A percentile compares a stretch with the other conserved stretches of the same genome.
Conservation (phyloP, 2,329 filamentous ascomycete genomes). For the Pseudogymnoascus sp. region DNA sequence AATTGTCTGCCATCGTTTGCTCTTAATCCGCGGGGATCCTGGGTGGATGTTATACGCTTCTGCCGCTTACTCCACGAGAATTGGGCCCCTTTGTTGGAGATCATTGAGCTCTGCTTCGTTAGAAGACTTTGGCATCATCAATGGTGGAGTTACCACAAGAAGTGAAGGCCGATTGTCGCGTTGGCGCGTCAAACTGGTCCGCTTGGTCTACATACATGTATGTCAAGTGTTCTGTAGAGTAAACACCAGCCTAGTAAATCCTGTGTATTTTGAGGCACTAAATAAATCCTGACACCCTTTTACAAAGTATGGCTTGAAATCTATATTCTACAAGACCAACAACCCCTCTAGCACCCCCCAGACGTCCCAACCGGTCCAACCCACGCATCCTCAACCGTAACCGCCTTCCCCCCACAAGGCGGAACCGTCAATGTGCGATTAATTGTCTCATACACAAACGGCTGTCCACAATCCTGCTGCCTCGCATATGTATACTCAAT, state of each 20-base stretch:
- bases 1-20: too few relatives aligned
- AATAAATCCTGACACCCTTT: not conserved
- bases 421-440: constrained; percentile 36
- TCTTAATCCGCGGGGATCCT: too few relatives aligned
- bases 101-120: too few relatives aligned
- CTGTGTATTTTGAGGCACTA: not conserved
- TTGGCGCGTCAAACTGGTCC: too few relatives aligned
- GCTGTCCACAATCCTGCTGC: constrained; percentile 35
- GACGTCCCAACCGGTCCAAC: constrained; percentile 23
- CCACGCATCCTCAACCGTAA: constrained; percentile 34
- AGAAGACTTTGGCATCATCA: too few relatives aligned
- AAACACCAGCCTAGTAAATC: not conserved
- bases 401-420: constrained; percentile 25
- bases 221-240: not conserved
- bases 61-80: too few relatives aligned
- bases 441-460: constrained; percentile 36
- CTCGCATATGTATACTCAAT: constrained; percentile 40
- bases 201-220: too few relatives aligned
- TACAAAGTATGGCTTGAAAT: not conserved
- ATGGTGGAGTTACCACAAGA: too few relatives aligned
- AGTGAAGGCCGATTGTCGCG: too few relatives aligned
- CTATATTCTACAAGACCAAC: not conserved
- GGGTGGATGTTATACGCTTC: too few relatives aligned
- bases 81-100: too few relatives aligned
- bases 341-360: not conserved